A percentile compares a stretch with the other conserved stretches of the same genome.
Conservation (phyloP, 2,329 filamentous ascomycete genomes). For the Diplodia mutila region DNA sequence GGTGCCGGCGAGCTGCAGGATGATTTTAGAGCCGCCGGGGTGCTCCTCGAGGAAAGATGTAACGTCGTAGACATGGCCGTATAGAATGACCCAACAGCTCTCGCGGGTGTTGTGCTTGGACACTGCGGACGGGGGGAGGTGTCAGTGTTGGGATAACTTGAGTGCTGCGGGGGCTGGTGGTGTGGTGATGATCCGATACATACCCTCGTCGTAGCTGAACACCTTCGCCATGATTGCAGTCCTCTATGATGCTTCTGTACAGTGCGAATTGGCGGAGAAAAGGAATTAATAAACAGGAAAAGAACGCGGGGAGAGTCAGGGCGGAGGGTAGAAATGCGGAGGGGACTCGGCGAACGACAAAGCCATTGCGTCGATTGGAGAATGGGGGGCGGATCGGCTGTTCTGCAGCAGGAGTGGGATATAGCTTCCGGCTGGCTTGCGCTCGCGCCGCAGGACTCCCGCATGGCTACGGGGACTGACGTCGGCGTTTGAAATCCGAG, state of each 20-base stretch:
- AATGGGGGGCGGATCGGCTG: slow-evolving; percentile 19
- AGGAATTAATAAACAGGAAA: background rate
- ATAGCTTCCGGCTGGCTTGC: slow-evolving; percentile 17
- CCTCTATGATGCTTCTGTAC: background rate
- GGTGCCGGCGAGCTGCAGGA: slow-evolving; percentile 94
- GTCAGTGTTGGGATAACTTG: slow-evolving; percentile 48
- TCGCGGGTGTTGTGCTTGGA: slow-evolving; percentile 78
- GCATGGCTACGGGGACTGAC: slow-evolving; percentile 4
- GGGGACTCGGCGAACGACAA: slow-evolving; percentile 20
- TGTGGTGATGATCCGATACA: slow-evolving; percentile 28
- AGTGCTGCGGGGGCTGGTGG: background rate
- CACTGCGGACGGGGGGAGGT: slow-evolving; percentile 51
- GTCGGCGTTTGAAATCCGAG: slow-evolving; percentile 25
- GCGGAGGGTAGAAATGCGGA: slow-evolving; percentile 3
- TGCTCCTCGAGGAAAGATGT: slow-evolving; percentile 90
- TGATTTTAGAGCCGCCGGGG: slow-evolving; percentile 87
- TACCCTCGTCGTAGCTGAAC: slow-evolving; percentile 69
- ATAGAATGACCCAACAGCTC: slow-evolving; percentile 90
- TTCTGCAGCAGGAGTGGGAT: slow-evolving; percentile 23
- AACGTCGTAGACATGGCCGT: slow-evolving; percentile 87
- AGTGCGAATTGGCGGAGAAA: background rate
- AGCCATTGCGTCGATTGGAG: slow-evolving; percentile 22
- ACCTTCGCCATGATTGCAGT: slow-evolving; percentile 62
- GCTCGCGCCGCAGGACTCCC: background rate
- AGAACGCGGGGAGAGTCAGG: background rate